A percentile compares a stretch with the other conserved stretches of the same genome.
Evolutionary conservation across 148 eudicot genomes (phyloP).

Genomic region (Heliosperma pusillum): DNA sequence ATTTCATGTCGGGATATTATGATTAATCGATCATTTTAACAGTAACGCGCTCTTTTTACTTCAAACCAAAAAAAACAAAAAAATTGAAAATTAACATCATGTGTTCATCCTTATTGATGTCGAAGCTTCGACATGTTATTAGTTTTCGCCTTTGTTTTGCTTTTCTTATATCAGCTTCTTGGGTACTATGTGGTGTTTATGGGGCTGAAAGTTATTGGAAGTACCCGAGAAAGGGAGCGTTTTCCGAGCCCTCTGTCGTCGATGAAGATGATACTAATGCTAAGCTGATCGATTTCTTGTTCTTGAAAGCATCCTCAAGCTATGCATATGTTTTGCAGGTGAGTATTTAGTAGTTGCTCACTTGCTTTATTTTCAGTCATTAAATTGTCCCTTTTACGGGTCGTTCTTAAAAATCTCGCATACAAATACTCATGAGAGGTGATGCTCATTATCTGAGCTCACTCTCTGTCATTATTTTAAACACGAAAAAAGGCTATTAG

Average conservation of each 20-base stretch:
- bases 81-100: neutral
- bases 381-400: no score
- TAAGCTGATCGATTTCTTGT: neutral
- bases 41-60: neutral
- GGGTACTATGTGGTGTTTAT: constrained; percentile 1
- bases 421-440: no score
- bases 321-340: constrained; percentile 45
- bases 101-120: neutral
- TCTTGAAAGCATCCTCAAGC: neutral
- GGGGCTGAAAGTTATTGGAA: neutral
- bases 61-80: neutral
- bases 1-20: neutral
- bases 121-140: neutral
- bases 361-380: no score
- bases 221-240: neutral
- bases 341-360: constrained; percentile 20
- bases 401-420: no score
- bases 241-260: neutral
- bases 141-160: neutral
- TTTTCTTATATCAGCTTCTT: neutral
- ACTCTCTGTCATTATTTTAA: no score
- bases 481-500: no score
- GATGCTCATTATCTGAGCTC: no score
- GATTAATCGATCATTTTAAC: neutral
- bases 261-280: neutral